Evolutionary conservation across 108 stramenopile species (phyloP).

Genomic region (Mediolabrus comicus): DNA sequence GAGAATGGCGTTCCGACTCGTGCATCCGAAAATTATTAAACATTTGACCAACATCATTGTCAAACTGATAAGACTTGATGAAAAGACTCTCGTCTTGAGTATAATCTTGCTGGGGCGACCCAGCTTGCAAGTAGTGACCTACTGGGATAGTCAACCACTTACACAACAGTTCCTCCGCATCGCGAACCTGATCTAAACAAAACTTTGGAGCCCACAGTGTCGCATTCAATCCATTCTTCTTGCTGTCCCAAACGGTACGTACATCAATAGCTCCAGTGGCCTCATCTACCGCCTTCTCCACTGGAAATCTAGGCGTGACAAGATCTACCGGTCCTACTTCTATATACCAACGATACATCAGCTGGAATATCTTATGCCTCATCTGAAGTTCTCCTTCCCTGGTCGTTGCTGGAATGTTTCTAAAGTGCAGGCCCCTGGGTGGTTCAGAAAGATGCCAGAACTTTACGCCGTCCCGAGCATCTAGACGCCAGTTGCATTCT

Average conservation of each 20-base stretch:
- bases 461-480: slow-evolving; percentile 30
- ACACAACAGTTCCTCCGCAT: slow-evolving; percentile 4
- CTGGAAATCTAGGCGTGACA: slow-evolving; percentile 9
- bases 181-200: slow-evolving; percentile 11
- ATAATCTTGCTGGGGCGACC: neutral
- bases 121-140: neutral
- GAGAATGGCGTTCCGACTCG: no score
- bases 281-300: slow-evolving; percentile 24
- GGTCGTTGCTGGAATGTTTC: no score
- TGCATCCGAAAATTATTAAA: no score
- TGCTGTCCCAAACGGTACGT: slow-evolving; percentile 41
- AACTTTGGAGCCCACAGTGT: slow-evolving; percentile 39
- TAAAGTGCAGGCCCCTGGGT: no score
- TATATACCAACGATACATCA: neutral
- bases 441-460: no score
- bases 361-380: neutral
- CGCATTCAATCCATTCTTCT: slow-evolving; percentile 42
- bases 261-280: slow-evolving; percentile 26
- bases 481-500: slow-evolving; percentile 7
- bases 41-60: no score
- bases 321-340: slow-evolving; percentile 1
- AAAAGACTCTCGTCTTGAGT: neutral
- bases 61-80: no score
- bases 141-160: slow-evolving; percentile 21
- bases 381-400: neutral